Evolutionary conservation across 2,329 filamentous ascomycete species (phyloP), one percentile per base, ranked within the genome.

Genomic region (Fusarium euwallaceae): DNA sequence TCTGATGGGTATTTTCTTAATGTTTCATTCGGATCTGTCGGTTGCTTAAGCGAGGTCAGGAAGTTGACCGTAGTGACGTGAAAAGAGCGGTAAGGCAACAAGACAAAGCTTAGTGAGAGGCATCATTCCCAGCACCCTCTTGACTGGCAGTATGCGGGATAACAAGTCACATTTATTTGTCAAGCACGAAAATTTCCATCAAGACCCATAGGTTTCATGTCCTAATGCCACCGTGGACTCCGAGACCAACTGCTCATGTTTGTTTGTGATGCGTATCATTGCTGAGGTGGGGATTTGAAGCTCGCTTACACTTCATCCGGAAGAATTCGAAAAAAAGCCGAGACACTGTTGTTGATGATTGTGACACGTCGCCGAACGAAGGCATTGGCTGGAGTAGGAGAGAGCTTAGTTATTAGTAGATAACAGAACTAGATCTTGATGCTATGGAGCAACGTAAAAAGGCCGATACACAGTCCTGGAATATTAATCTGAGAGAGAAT

Each of bases 91-190:
- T 24, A 45, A 45, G n/a, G 12, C 12, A 20, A 24, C 6, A 22
- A 22, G 12, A 22, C 12, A 4, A 6, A 45, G 6, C 14, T 14
- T 20, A 12, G 11, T 45, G 6, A 8, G 11, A 22, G 20, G 7
- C 3, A 2, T 0, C 3, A 9, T 12, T 9, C 12, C 14, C 4
- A 22, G 8, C 3, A 45, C 6, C 11, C 7, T 14, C 3, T 16
- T 45, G 43, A 4, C 5, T 24, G 12, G 7, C 6, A 45, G 14
- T 1, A 16, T 2, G 7, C 11, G 7, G 6, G 4, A 45, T 2
- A 12, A 1, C 12, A 22, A 22, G 41, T 22, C 12, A 4, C 14
- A 4, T 16, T 45, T 24, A 9, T 24, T 7, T 3, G 3, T 9
- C 6, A 24, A 16, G 4, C 2, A 45, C 1, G 12, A 14, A 10